Evolutionary conservation across 768 basidiomycete species (phyloP), one percentile per base, ranked within the genome.

Genomic region (Suillus discolor): DNA sequence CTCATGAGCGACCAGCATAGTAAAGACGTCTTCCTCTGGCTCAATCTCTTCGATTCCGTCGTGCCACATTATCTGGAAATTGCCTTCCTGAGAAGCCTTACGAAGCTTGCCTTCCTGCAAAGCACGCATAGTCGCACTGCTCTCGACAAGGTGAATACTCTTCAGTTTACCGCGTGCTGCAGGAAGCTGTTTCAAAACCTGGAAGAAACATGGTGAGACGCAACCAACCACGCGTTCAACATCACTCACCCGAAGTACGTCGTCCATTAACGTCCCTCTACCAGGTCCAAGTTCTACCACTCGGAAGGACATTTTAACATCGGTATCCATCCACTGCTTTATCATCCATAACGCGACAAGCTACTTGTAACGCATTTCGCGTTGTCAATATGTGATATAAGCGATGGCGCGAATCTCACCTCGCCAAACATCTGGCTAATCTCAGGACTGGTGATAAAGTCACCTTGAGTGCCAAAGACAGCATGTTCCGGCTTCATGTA

Each of bases 401-500:
- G 59, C 15, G 44, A n/a, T 20, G 23, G 31, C 31, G 65, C 42
- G 12, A 47, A 53, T 76, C 86, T 68, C 73, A 96, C 97, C 88
- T 99, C 97, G 66, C 97, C 97, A 74, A 99, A 99, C 0, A 93
- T 87, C 75, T 98, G 96, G 71, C 88, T 93, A 62, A 99, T 98
- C 76, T 99, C 97, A 2, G 97, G 97, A 70, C 92, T 95, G 13
- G 97, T 99, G 25, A 92, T 91, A 73, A 99, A 99, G 80, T 99
- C 97, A 6, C 97, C 97, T 49, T 83, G 81, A 0, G 86, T 68
- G 15, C 97, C 97, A 71, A 99, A 94, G 3, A 99, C 90, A 51
- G 87, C 82, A 65, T 92, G 83, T 16, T 82, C 71, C 0, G 85
- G 78, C 44, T 88, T 90, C 81, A 91, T 93, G 80, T 99, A 99